These are phyloP conservation scores for Cutaneotrichosporon dermatis DNA, from an alignment of 1,284 basidiomycete species.

Conservation along the genomic window DNA sequence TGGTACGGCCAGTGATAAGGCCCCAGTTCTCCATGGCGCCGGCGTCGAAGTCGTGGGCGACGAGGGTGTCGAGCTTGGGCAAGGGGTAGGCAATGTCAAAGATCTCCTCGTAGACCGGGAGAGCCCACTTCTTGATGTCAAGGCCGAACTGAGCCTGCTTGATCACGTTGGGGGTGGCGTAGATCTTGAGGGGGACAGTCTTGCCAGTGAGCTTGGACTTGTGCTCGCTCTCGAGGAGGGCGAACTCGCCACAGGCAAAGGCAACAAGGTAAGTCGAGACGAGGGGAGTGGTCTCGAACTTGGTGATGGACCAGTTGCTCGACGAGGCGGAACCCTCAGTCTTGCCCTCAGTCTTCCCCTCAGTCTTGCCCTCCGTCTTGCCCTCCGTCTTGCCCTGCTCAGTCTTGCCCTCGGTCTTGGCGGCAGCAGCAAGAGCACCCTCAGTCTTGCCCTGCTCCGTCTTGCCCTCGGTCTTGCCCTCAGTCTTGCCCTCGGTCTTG, in stretches of 20 bases:
- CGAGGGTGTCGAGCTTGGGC: constrained; percentile 85
- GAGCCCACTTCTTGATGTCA: constrained; percentile 78
- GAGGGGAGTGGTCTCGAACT: constrained; percentile 68
- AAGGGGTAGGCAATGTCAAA: constrained; percentile 88
- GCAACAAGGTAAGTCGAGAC: constrained; percentile 92
- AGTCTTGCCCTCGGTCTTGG: constrained; percentile 21
- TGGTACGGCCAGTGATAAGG: constrained; percentile 84
- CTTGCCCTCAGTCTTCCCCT: constrained; percentile 42
- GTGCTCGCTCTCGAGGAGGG: constrained; percentile 69
- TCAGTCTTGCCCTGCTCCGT: constrained; percentile 33
- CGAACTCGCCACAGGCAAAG: constrained; percentile 81
- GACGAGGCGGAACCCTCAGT: constrained; percentile 32
- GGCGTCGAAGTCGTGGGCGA: constrained; percentile 79
- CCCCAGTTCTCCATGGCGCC: constrained; percentile 98
- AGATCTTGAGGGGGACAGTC: constrained; percentile 77
- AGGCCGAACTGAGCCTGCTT: constrained; percentile 65
- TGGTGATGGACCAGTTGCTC: constrained; percentile 67
- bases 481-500: constrained; percentile 50
- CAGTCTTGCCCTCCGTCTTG: constrained; percentile 24
- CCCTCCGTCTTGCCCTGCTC: constrained; percentile 28
- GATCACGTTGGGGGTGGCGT: constrained; percentile 83
- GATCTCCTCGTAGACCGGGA: constrained; percentile 89
- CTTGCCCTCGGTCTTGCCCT: constrained; percentile 43
- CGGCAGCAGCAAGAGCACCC: constrained; percentile 33
- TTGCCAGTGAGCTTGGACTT: constrained; percentile 76